Conservation (phyloP, 768 basidiomycete genomes). For the Russula olivacea region DNA sequence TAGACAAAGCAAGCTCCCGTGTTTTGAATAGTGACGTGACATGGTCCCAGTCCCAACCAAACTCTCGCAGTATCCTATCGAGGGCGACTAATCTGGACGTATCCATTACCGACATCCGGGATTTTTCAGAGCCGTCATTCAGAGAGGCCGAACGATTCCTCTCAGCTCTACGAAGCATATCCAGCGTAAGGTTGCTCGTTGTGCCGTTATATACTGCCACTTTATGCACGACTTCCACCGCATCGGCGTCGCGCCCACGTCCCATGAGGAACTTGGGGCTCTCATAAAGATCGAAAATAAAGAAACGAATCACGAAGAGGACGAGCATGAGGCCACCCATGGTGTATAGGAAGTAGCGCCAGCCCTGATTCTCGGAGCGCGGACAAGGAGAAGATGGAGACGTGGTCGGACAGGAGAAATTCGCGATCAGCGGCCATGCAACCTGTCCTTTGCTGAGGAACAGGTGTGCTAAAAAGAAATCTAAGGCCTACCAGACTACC, state of each 20-base stretch:
- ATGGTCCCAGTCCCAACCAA: slow-evolving; percentile 37
- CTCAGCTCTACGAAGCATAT: slow-evolving; percentile 38
- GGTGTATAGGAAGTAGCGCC: slow-evolving; percentile 69
- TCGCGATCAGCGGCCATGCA: slow-evolving; percentile 68
- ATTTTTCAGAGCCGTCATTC: slow-evolving; percentile 17
- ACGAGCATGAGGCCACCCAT: slow-evolving; percentile 68
- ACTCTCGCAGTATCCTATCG: slow-evolving; percentile 36
- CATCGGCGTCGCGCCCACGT: slow-evolving; percentile 54
- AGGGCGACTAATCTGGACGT: slow-evolving; percentile 37
- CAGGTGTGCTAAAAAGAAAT: not conserved
- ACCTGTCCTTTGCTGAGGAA: slow-evolving; percentile 35
- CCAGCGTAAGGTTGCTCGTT: slow-evolving; percentile 43
- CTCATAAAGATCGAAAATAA: slow-evolving; percentile 61
- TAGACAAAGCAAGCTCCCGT: slow-evolving; percentile 45
- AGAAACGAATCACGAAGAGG: slow-evolving; percentile 56
- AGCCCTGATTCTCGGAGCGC: slow-evolving; percentile 55
- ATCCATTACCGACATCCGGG: slow-evolving; percentile 29
- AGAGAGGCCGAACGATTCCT: slow-evolving; percentile 4
- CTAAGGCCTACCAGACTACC: slow-evolving; percentile 39
- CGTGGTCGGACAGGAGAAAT: slow-evolving; percentile 52
- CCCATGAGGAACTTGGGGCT: slow-evolving; percentile 70
- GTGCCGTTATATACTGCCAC: slow-evolving; percentile 58
- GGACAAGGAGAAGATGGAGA: slow-evolving; percentile 35
- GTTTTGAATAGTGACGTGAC: slow-evolving; percentile 47
- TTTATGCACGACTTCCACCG: slow-evolving; percentile 54